These are phyloP conservation scores for Drosera capensis DNA, from an alignment of 148 eudicot genomes.

Conservation along the genomic window DNA sequence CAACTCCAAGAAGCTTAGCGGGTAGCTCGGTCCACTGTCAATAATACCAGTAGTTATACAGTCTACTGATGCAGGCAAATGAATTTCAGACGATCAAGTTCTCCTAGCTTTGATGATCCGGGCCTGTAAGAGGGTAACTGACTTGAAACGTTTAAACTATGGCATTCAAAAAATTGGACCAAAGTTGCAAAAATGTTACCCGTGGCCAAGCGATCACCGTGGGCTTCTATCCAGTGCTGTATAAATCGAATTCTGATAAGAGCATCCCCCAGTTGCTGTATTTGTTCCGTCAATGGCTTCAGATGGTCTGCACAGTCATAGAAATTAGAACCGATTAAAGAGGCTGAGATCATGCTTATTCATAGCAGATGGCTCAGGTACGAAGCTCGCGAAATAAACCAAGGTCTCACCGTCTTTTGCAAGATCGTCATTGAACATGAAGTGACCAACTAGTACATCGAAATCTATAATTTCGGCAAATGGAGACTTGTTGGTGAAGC, in stretches of 20 bases:
- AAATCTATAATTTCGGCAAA: constrained; percentile 87
- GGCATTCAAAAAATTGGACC: too few species aligned
- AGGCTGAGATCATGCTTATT: neutral
- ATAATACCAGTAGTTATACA: too few species aligned
- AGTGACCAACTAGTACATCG: constrained; percentile 70
- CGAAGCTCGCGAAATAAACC: too few species aligned
- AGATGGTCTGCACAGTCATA: constrained; percentile 64
- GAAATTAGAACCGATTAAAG: neutral
- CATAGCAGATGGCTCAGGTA: neutral
- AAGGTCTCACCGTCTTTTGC: constrained; percentile 67
- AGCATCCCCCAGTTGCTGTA: constrained; percentile 74
- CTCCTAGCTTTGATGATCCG: too few species aligned
- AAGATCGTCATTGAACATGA: constrained; percentile 61
- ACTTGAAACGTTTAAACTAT: too few species aligned
- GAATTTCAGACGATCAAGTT: too few species aligned
- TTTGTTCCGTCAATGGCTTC: constrained; percentile 67
- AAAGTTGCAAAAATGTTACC: constrained; percentile 35
- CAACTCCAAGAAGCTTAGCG: too few species aligned
- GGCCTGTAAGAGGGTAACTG: too few species aligned
- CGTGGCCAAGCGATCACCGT: constrained; percentile 75
- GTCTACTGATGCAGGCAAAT: too few species aligned
- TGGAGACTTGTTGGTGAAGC: constrained; percentile 83
- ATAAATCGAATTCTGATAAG: constrained; percentile 83
- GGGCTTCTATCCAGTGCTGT: constrained; percentile 94
- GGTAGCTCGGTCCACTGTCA: too few species aligned